These are phyloP conservation scores for Akebia trifoliata DNA, from an alignment of 164 flowering plant species.

Conservation along the genomic window DNA sequence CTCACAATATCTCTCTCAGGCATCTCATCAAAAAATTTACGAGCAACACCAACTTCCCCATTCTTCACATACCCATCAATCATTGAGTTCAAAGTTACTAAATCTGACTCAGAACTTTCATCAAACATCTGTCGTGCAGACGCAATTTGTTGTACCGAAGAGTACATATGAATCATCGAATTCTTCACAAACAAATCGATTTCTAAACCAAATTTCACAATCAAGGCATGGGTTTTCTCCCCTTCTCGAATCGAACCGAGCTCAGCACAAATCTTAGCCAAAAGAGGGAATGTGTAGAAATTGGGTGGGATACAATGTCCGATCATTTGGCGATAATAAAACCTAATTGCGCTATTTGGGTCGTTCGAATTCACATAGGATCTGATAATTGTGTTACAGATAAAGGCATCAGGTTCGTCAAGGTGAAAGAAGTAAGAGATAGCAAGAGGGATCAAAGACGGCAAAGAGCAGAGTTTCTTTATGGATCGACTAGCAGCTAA, in stretches of 20 bases:
- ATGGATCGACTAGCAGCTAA: conserved; percentile 38
- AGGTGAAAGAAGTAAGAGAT: conserved; percentile 30
- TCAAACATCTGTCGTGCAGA: conserved; percentile 47
- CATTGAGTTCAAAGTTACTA: conserved; percentile 59
- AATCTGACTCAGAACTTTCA: conserved; percentile 32
- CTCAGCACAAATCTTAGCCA: conserved; percentile 45
- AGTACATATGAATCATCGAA: conserved; percentile 59
- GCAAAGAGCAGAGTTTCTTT: conserved; percentile 45
- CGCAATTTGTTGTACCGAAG: conserved; percentile 27
- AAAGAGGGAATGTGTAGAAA: conserved; percentile 57
- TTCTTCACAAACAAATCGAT: conserved; percentile 53
- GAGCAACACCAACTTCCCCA: conserved; percentile 39
- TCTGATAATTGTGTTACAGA: conserved; percentile 56
- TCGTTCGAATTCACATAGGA: conserved; percentile 31
- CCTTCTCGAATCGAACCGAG: conserved; percentile 42
- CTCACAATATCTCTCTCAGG: conserved; percentile 40
- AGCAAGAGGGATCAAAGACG: conserved; percentile 24
- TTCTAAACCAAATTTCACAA: conserved; percentile 45
- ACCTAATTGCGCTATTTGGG: conserved; percentile 32
- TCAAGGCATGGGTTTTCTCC: conserved; percentile 37
- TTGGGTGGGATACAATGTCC: conserved; percentile 31
- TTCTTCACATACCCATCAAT: conserved; percentile 61
- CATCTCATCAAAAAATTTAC: conserved; percentile 46
- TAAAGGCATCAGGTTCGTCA: conserved; percentile 54
- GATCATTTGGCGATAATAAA: conserved; percentile 39